A percentile compares a stretch with the other conserved stretches of the same genome.
Evolutionary conservation across 768 basidiomycete genomes (phyloP).

Genomic region (Suillus luteus): DNA sequence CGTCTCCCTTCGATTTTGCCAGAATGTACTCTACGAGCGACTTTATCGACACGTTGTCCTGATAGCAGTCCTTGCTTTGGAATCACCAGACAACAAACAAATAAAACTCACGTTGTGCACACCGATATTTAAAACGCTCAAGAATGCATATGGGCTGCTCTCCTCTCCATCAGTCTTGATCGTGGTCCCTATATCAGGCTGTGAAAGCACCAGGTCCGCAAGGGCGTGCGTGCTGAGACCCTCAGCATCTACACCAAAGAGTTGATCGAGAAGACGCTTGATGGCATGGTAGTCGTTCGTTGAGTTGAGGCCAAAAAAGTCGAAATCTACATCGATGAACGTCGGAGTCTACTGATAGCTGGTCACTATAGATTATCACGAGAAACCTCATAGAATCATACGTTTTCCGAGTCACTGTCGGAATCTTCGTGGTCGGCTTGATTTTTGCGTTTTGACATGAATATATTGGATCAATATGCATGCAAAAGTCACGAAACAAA

Average conservation of each 20-base stretch:
- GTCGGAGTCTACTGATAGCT: constrained; percentile 19
- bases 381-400: constrained; percentile 38
- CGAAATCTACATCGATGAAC: constrained; percentile 53
- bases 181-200: constrained; percentile 80
- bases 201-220: constrained; percentile 74
- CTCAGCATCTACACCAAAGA: constrained; percentile 74
- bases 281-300: constrained; percentile 84
- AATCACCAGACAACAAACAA: constrained; percentile 6
- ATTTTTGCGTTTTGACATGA: constrained; percentile 60
- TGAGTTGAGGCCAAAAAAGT: constrained; percentile 89
- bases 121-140: constrained; percentile 82
- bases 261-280: constrained; percentile 69
- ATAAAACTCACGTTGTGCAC: constrained; percentile 54
- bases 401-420: constrained; percentile 41
- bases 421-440: constrained; percentile 34
- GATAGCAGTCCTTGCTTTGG: not conserved
- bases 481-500: not conserved
- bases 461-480: not conserved
- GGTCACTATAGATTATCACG: constrained; percentile 1
- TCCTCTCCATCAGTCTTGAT: constrained; percentile 77
- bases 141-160: constrained; percentile 80
- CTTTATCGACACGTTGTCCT: constrained; percentile 75
- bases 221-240: constrained; percentile 70
- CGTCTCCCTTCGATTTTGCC: constrained; percentile 52
- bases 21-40: constrained; percentile 72